These are phyloP conservation scores for Lineolata rhizophorae DNA, from an alignment of 495 filamentous ascomycete species.

Conservation along the genomic window DNA sequence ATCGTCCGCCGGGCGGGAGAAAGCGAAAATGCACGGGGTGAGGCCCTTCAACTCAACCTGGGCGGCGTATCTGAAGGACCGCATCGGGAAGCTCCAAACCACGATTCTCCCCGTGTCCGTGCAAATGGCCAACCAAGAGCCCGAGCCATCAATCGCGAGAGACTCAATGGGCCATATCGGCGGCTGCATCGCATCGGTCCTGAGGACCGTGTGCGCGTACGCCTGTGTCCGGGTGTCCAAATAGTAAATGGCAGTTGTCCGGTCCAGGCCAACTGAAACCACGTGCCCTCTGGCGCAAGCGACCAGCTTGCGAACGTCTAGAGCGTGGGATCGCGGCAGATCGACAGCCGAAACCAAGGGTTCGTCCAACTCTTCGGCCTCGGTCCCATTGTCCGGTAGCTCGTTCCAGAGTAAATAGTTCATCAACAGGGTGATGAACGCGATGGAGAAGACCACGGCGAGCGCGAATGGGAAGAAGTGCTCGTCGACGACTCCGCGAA, in stretches of 20 bases:
- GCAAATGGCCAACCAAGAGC: slow-evolving; percentile 40
- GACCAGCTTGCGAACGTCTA: slow-evolving; percentile 40
- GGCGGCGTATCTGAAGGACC: slow-evolving; percentile 23
- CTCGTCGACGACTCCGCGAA: slow-evolving; percentile 32
- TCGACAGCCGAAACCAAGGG: slow-evolving; percentile 33
- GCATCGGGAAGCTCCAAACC: slow-evolving; percentile 33
- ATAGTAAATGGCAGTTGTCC: slow-evolving; percentile 34
- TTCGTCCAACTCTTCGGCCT: slow-evolving; percentile 5
- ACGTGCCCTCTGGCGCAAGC: slow-evolving; percentile 34
- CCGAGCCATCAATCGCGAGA: slow-evolving; percentile 33
- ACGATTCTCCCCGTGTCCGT: slow-evolving; percentile 29
- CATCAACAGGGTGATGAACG: slow-evolving; percentile 37
- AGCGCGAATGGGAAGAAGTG: slow-evolving; percentile 33
- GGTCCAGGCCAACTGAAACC: slow-evolving; percentile 43
- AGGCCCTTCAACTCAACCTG: slow-evolving; percentile 27
- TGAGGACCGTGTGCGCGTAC: slow-evolving; percentile 14
- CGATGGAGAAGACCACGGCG: slow-evolving; percentile 28
- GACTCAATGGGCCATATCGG: slow-evolving; percentile 34
- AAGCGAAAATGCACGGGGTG: slow-evolving; percentile 34
- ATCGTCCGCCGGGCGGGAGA: slow-evolving; percentile 14
- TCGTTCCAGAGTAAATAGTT: slow-evolving; percentile 40
- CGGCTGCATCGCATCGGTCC: slow-evolving; percentile 15
- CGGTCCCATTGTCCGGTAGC: slow-evolving; percentile 14
- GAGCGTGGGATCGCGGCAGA: slow-evolving; percentile 33
- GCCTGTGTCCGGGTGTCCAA: slow-evolving; percentile 15